These are phyloP conservation scores for Fusarium succisae DNA, from an alignment of 2,329 filamentous ascomycete species.

Conservation along the genomic window DNA sequence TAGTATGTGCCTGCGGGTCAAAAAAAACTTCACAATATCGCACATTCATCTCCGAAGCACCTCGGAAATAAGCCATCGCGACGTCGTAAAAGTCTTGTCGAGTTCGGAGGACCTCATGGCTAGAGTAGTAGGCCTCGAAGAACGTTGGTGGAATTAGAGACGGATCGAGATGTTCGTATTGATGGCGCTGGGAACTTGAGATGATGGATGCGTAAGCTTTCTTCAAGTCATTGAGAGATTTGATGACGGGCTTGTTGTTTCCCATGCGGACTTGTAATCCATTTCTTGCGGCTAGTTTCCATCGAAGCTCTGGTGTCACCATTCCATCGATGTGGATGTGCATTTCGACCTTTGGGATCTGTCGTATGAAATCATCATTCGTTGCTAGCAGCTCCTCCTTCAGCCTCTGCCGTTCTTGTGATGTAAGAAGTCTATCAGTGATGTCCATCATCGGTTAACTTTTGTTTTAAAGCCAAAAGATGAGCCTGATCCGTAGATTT, in stretches of 20 bases:
- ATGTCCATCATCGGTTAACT: not conserved
- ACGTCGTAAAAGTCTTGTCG: not conserved
- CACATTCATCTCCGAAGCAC: not conserved
- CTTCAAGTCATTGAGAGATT: not conserved
- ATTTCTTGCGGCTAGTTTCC: not conserved
- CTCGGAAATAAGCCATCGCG: not conserved
- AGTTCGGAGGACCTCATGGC: not conserved
- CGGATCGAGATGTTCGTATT: not conserved
- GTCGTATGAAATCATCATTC: not conserved
- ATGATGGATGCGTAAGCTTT: not conserved
- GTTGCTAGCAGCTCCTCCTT: not conserved
- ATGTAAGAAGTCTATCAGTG: not conserved
- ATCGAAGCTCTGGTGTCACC: not conserved
- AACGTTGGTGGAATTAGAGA: not conserved
- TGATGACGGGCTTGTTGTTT: not conserved
- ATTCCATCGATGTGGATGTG: not conserved
- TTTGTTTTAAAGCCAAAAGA: not conserved
- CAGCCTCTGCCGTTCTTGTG: not conserved
- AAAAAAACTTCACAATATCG: not conserved
- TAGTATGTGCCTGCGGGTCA: not conserved
- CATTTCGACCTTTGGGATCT: not conserved
- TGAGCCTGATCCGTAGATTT: not conserved
- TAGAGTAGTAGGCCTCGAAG: not conserved
- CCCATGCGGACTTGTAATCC: not conserved
- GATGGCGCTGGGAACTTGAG: not conserved